phyloP scores from a whole-genome alignment of 1,284 basidiomycete species.

The Cutaneotrichosporon cavernicola region DNA sequence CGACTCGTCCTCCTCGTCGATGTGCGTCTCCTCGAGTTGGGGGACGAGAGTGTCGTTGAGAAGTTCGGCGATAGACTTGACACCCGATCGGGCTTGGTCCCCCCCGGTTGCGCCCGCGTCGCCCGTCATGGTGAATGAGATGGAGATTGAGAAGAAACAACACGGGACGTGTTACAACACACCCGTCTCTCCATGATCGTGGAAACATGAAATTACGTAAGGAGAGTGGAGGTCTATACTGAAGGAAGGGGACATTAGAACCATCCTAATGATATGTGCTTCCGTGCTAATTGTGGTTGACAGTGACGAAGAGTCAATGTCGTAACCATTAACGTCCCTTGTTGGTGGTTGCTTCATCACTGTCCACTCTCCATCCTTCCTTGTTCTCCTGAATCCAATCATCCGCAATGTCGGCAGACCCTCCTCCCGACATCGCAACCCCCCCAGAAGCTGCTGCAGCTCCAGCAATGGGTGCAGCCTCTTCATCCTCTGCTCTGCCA shows the following conservation, averaged over 20 bases:
- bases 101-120: background rate
- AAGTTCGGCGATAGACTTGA: slow-evolving; percentile 8
- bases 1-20: slow-evolving; percentile 19
- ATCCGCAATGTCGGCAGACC: slow-evolving; percentile 21
- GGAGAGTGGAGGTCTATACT: background rate
- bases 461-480: slow-evolving; percentile 1
- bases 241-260: background rate
- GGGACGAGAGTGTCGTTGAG: slow-evolving; percentile 15
- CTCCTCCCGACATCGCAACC: slow-evolving; percentile 10
- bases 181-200: background rate
- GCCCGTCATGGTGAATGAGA: slow-evolving; percentile 5
- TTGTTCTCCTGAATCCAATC: slow-evolving; percentile 5
- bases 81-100: background rate
- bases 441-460: background rate
- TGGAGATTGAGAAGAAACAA: background rate
- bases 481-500: slow-evolving; percentile 15
- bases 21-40: slow-evolving; percentile 17
- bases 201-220: background rate
- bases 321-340: background rate
- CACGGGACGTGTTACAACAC: background rate
- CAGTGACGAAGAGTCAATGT: background rate
- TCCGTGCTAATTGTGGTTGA: background rate
- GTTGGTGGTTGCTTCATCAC: background rate
- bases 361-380: background rate
- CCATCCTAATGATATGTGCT: background rate